Evolutionary conservation across 495 filamentous ascomycete genomes (phyloP).

Genomic region (Rhypophila decipiens): DNA sequence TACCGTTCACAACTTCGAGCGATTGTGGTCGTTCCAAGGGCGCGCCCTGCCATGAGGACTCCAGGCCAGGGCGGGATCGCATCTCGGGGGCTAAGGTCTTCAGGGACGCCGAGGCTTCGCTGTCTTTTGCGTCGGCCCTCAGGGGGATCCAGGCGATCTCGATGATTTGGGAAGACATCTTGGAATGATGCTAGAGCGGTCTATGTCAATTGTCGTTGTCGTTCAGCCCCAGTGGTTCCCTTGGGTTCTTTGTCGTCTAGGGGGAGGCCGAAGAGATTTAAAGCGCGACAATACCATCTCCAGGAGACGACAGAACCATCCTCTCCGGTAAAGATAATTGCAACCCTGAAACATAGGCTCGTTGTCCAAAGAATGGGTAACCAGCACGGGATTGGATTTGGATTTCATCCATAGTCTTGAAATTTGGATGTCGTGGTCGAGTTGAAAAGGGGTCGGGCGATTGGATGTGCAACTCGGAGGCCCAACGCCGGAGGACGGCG

Average conservation of each 20-base stretch:
- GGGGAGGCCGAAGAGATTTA: background rate
- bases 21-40: constrained; percentile 11
- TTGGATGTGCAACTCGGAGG: no score
- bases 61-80: constrained; percentile 6
- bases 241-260: background rate
- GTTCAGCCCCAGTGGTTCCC: background rate
- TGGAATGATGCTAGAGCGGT: background rate
- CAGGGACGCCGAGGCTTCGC: background rate
- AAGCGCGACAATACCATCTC: background rate
- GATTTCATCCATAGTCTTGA: background rate
- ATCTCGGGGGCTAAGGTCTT: constrained; percentile 8
- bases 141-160: constrained; percentile 14
- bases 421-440: background rate
- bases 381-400: background rate
- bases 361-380: no score
- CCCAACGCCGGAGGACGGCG: no score
- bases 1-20: constrained; percentile 11
- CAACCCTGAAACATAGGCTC: background rate
- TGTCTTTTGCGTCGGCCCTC: background rate
- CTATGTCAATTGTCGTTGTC: background rate
- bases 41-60: constrained; percentile 2
- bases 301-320: background rate
- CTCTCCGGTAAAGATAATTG: background rate
- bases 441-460: background rate
- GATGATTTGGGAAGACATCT: constrained; percentile 12